Base-by-base conservation (phyloP, 1,284 basidiomycete genomes). In the Porogramme epimiltina region DNA sequence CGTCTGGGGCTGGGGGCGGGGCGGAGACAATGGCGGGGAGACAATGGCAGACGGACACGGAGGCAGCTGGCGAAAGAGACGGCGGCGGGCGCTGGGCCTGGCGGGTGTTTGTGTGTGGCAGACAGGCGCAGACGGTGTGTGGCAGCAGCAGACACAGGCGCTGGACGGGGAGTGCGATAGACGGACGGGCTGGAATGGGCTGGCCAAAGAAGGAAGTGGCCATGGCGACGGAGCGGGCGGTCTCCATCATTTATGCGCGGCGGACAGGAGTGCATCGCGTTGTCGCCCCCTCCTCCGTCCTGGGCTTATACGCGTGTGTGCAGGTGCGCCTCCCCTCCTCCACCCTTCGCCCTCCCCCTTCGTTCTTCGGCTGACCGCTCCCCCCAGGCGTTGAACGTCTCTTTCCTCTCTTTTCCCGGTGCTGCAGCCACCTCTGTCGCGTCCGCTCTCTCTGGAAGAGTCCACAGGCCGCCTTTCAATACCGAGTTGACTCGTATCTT, bases 381-480 rank as follows among this genome's bases (percentile, higher is more conserved):
- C 70, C n/a, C 75, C 67, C 71, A 74, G 79, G 76, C 82, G 82
- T 82, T 79, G 81, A 83, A 66, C 81, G 81, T 81, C 79, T 62
- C 58, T 55, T 60, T 57, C 58, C 46, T 59, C 62, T 54, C 52
- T 51, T 60, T 58, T 54, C 59, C 57, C 58, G 69, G 67, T 70
- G 69, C 67, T 65, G 55, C 62, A 66, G 66, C 64, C 66, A 56
- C 65, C 64, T 64, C 66, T 65, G 63, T 67, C 55, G 61, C 62
- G 63, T 62, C 64, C 66, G 60, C 64, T 68, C 66, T 64, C 63
- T 69, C 67, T 63, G 66, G 67, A 64, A 62, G 70, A 71, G 51
- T 54, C 31, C 41, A 42, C 39, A 50, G 41, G 55, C 46, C 51
- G 49, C 45, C 40, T 53, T 57, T 51, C 37, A 38, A 42, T 44